Conservation (phyloP, 345 rosid genomes). For the Linum lewisii region DNA sequence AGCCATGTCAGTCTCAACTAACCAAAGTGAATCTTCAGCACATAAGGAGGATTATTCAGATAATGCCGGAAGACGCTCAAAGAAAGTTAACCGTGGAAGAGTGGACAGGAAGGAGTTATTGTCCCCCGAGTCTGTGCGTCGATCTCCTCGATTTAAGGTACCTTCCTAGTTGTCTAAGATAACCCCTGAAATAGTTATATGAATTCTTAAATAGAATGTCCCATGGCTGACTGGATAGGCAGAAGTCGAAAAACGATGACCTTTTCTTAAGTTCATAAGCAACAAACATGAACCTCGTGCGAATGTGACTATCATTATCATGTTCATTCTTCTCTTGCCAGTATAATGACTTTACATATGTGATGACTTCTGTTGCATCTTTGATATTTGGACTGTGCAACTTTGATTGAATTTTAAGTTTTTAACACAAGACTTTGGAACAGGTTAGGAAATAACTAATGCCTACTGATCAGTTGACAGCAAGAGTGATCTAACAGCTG, state of each 20-base stretch:
- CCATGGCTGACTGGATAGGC: not conserved
- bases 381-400: not conserved
- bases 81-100: conserved; percentile 26
- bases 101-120: conserved; percentile 20
- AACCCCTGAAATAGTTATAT: not conserved
- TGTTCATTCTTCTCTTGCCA: not conserved
- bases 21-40: conserved; percentile 41
- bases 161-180: not conserved
- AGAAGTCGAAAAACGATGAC: not conserved
- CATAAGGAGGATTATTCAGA: conserved; percentile 26
- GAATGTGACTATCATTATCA: not conserved
- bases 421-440: not conserved
- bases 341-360: not conserved
- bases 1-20: conserved; percentile 41
- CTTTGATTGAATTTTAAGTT: not conserved
- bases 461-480: not conserved
- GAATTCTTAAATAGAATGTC: not conserved
- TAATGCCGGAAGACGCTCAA: conserved; percentile 13
- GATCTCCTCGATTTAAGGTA: conserved; percentile 59
- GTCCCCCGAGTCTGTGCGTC: conserved; percentile 51
- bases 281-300: not conserved
- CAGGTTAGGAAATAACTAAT: not conserved
- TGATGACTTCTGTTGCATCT: not conserved
- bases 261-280: not conserved
- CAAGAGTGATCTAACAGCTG: not conserved